These are phyloP conservation scores for Verticillium tricorpus DNA, from an alignment of 2,329 filamentous ascomycete genomes.

Conservation along the genomic window DNA sequence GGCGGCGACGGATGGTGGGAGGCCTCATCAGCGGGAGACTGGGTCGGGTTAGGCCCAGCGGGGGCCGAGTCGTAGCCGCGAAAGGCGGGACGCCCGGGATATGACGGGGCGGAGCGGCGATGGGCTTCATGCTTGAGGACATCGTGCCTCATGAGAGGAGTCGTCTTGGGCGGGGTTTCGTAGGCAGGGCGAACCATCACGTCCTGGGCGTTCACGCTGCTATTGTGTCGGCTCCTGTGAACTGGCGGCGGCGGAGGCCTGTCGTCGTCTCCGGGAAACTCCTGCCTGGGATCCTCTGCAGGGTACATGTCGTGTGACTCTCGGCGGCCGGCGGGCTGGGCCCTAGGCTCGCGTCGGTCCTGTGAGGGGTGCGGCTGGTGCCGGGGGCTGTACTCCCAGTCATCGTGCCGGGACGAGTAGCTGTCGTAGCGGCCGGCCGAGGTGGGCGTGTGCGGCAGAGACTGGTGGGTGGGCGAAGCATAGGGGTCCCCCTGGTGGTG, in stretches of 20 bases:
- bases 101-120: conserved; percentile 42
- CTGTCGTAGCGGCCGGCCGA: conserved; percentile 28
- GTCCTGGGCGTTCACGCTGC: conserved; percentile 34
- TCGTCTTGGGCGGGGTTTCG: conserved; percentile 37
- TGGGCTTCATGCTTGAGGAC: conserved; percentile 55
- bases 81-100: conserved; percentile 51
- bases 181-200: conserved; percentile 32
- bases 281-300: conserved; percentile 26
- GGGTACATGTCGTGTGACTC: conserved; percentile 25
- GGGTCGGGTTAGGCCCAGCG: conserved; percentile 25
- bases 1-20: conserved; percentile 28
- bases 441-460: conserved; percentile 10
- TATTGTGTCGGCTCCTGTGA: conserved; percentile 45
- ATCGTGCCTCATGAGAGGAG: conserved; percentile 51
- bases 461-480: conserved; percentile 25
- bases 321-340: conserved; percentile 27
- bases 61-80: conserved; percentile 45
- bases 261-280: conserved; percentile 33
- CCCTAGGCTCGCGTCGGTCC: conserved; percentile 32
- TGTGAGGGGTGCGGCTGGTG: conserved; percentile 29
- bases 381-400: conserved; percentile 30
- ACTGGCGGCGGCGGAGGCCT: conserved; percentile 53
- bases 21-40: conserved; percentile 26
- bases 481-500: conserved; percentile 32
- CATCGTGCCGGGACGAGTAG: conserved; percentile 28